A percentile compares a stretch with the other conserved stretches of the same genome.
Conservation (phyloP, 768 basidiomycete genomes). For the Pleurotus tuoliensis region DNA sequence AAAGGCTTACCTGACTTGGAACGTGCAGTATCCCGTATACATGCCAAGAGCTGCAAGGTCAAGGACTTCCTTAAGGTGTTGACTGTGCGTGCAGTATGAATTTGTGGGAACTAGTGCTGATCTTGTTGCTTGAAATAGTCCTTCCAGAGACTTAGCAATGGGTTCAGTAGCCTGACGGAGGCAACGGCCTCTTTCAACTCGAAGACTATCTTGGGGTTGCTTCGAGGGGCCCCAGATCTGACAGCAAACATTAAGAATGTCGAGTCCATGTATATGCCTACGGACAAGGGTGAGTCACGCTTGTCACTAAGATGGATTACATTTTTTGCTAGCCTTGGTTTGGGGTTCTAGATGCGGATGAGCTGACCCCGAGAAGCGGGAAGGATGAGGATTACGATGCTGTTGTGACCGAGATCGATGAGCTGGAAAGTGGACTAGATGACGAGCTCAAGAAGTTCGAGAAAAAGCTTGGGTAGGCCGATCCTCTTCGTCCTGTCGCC, state of each 20-base stretch:
- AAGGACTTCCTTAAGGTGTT: slow-evolving; percentile 87
- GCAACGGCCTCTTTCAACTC: slow-evolving; percentile 73
- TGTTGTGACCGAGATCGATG: slow-evolving; percentile 65
- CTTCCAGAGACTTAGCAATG: slow-evolving; percentile 70
- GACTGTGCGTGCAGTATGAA: slow-evolving; percentile 36
- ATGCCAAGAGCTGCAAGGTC: slow-evolving; percentile 86
- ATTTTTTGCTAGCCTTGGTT: not conserved
- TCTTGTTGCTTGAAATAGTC: slow-evolving; percentile 38
- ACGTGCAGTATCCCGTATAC: slow-evolving; percentile 91
- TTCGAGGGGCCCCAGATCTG: slow-evolving; percentile 82
- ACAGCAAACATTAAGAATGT: slow-evolving; percentile 67
- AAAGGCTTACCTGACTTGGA: slow-evolving; percentile 90
- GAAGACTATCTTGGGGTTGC: slow-evolving; percentile 66
- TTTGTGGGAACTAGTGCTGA: not conserved
- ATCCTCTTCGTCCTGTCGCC: too few species aligned
- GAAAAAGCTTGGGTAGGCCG: slow-evolving; percentile 46
- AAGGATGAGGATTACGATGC: slow-evolving; percentile 84
- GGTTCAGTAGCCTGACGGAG: slow-evolving; percentile 58
- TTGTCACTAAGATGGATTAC: not conserved
- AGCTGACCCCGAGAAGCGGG: slow-evolving; percentile 78
- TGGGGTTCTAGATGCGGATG: slow-evolving; percentile 46
- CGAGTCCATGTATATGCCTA: slow-evolving; percentile 61
- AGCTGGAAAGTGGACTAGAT: slow-evolving; percentile 70
- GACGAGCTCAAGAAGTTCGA: slow-evolving; percentile 59
- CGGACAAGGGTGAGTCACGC: slow-evolving; percentile 51